Conservation (phyloP, 2,329 filamentous ascomycete genomes). For the Xylaria sp. region DNA sequence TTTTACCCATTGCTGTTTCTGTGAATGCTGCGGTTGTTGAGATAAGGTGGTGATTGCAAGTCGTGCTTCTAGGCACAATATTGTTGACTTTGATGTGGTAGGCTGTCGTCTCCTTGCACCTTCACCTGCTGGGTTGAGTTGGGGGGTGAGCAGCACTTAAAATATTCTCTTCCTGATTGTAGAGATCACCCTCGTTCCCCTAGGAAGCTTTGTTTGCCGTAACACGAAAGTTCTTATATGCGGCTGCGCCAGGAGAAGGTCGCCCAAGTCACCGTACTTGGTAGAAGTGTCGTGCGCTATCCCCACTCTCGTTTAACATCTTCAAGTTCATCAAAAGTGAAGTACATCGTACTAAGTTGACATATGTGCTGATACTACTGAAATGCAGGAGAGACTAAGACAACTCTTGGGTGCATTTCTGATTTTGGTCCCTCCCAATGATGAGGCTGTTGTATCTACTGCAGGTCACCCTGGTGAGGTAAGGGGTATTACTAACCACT, state of each 20-base stretch:
- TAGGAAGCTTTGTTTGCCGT: neutral
- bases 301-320: no score
- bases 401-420: neutral
- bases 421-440: constrained; percentile 15
- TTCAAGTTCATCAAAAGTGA: no score
- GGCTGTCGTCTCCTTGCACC: neutral
- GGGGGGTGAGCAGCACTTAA: neutral
- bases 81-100: neutral
- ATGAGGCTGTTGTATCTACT: neutral
- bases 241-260: no score
- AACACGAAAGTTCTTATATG: neutral
- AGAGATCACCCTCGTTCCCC: neutral
- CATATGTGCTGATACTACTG: no score
- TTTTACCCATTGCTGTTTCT: constrained; percentile 7
- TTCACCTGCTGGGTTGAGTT: neutral
- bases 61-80: neutral
- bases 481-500: neutral
- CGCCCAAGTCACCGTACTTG: no score
- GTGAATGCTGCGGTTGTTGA: neutral
- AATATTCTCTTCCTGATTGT: neutral
- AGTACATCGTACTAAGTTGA: no score
- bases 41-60: neutral
- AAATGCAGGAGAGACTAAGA: neutral
- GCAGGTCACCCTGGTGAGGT: neutral
- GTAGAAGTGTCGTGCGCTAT: no score